phyloP scores from a whole-genome alignment of 441 rosid genomes.

The Eutrema salsugineum region DNA sequence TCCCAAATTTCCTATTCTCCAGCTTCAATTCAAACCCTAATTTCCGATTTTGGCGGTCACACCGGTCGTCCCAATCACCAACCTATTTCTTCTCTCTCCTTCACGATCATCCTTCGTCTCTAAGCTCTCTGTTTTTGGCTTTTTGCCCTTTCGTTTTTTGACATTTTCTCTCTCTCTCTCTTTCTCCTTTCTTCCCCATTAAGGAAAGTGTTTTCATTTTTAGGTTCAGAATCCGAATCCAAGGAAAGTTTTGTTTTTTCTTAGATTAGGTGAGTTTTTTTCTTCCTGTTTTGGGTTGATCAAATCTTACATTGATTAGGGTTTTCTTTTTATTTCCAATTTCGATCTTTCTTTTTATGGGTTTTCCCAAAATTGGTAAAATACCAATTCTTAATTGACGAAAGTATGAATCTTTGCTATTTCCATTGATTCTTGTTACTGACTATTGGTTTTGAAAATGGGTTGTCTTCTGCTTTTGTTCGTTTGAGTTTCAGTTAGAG shows the following conservation, averaged over 20 bases:
- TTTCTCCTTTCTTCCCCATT: constrained; percentile 27
- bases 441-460: background rate
- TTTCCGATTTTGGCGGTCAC: constrained; percentile 53
- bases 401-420: background rate
- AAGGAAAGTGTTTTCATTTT: constrained; percentile 26
- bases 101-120: constrained; percentile 21
- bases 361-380: background rate
- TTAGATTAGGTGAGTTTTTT: constrained; percentile 13
- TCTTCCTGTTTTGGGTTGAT: constrained; percentile 11
- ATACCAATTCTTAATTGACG: background rate
- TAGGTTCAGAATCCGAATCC: constrained; percentile 29
- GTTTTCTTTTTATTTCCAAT: constrained; percentile 21
- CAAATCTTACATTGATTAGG: background rate
- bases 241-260: constrained; percentile 8
- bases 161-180: background rate
- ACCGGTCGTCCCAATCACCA: constrained; percentile 42
- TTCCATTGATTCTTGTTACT: background rate
- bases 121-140: constrained; percentile 18
- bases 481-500: background rate
- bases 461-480: background rate
- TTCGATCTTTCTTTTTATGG: constrained; percentile 16
- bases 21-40: constrained; percentile 34
- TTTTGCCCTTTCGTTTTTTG: background rate
- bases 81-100: constrained; percentile 39
- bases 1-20: constrained; percentile 42